Conservation (phyloP, 352 stramenopile species). For the Thalassiosira mediterranea region DNA sequence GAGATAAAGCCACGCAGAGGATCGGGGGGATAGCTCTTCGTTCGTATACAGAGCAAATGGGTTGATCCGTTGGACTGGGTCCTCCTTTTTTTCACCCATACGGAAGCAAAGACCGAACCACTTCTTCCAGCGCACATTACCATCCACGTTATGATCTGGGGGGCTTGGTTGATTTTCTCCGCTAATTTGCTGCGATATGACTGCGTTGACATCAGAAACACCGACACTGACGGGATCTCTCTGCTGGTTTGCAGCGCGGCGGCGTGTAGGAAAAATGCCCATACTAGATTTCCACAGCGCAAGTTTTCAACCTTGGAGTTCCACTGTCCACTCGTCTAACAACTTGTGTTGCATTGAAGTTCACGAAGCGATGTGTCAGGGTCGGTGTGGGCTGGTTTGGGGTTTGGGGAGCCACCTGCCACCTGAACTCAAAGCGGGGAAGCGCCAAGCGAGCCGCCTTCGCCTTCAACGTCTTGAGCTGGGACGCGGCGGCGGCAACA, state of each 20-base stretch:
- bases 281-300: no score
- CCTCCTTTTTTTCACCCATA: neutral
- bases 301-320: no score
- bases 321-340: no score
- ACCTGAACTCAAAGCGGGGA: no score
- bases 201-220: neutral
- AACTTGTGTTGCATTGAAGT: no score
- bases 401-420: no score
- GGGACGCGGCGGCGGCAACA: no score
- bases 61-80: slow-evolving; percentile 6
- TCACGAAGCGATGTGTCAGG: no score
- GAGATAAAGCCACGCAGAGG: slow-evolving; percentile 35
- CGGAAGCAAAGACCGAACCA: neutral
- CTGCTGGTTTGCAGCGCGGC: slow-evolving; percentile 9
- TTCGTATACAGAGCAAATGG: slow-evolving; percentile 29
- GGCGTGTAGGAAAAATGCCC: slow-evolving; percentile 3
- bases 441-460: no score
- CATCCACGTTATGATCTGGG: neutral
- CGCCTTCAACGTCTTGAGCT: no score
- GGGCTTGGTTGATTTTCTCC: neutral
- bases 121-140: slow-evolving; percentile 8
- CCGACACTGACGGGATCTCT: neutral
- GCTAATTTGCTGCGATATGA: neutral
- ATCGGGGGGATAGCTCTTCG: slow-evolving; percentile 40
- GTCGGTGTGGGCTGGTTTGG: no score